These are phyloP conservation scores for Colletotrichum paranaense DNA, from an alignment of 2,329 filamentous ascomycete species.

Conservation along the genomic window DNA sequence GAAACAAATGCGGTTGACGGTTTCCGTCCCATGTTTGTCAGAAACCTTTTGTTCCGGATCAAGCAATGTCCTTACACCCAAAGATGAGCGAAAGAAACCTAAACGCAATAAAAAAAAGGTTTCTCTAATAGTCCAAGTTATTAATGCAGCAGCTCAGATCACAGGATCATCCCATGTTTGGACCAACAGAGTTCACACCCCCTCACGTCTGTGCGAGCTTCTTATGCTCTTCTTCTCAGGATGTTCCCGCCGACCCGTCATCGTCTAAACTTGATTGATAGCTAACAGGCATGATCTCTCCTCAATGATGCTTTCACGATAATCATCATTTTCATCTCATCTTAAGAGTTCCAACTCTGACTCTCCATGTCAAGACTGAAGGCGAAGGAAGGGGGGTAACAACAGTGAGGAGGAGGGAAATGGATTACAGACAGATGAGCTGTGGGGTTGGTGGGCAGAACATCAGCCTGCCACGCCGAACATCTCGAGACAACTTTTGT, in stretches of 20 bases:
- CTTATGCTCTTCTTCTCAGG: background rate
- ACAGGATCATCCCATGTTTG: conserved; percentile 31
- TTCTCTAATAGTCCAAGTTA: background rate
- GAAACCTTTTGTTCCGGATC: background rate
- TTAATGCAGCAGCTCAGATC: conserved; percentile 25
- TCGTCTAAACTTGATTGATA: background rate
- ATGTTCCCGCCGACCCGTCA: background rate
- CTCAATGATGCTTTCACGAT: background rate
- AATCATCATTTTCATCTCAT: background rate
- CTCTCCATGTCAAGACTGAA: background rate
- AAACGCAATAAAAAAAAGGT: background rate
- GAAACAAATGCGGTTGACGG: background rate
- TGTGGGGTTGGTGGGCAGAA: background rate
- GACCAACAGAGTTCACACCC: conserved; percentile 2
- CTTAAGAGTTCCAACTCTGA: background rate
- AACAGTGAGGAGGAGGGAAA: background rate
- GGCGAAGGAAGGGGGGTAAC: background rate
- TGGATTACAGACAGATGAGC: background rate
- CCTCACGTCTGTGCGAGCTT: background rate
- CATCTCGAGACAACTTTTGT: background rate
- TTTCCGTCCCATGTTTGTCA: conserved; percentile 20
- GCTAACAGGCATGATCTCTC: conserved; percentile 2
- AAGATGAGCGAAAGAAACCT: background rate
- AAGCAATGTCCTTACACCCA: background rate
- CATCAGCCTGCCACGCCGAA: background rate